Base-by-base conservation (phyloP, 1,284 basidiomycete species). In the Ceratobasidium sp. region DNA sequence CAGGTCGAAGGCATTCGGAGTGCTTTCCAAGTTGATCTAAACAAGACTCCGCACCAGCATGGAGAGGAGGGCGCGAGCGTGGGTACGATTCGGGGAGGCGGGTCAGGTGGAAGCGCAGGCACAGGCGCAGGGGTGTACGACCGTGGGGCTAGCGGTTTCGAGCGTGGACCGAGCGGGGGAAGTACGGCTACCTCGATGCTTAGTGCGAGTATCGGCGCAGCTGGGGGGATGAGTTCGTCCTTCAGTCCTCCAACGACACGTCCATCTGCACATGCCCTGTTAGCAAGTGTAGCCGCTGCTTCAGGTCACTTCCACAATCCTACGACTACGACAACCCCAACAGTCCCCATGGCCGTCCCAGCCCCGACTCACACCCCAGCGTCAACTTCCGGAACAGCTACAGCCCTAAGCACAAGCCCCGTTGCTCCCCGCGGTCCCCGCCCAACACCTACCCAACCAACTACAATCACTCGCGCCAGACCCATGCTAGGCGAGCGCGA, bases 361-460 rank as follows among this genome's bases (percentile, higher is more conserved):
- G 49, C 16, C 30, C 30, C 50, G 49, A 41, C 58, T 28, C 54
- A 47, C 28, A 70, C 72, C 30, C 23, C 63, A 11, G 54, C 72
- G 26, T 35, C 72, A 32, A 50, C 62, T 18, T 55, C 72, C 16
- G 54, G 72, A 5, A 55, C 64, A 2, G 30, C 50, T 7, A 54
- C 58, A 28, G 59, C 55, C 47, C 38, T 69, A 26, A 52, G 57
- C 58, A 54, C 66, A 38, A 58, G 69, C 50, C 76, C 75, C 14
- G 57, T 59, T 41, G 77, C 77, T 6, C 78, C 78, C 77, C 76
- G 9, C 74, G 74, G 6, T 41, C 75, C 35, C 47, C 73, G 30
- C 71, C 64, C 26, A 46, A 72, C 64, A 6, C 57, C 57, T 18
- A 67, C 64, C 9, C 64, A 67, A 44, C 50, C 49, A 5, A 38